Evolutionary conservation across 208 protist species (phyloP).

Genomic region (Trypanosoma boissoni): DNA sequence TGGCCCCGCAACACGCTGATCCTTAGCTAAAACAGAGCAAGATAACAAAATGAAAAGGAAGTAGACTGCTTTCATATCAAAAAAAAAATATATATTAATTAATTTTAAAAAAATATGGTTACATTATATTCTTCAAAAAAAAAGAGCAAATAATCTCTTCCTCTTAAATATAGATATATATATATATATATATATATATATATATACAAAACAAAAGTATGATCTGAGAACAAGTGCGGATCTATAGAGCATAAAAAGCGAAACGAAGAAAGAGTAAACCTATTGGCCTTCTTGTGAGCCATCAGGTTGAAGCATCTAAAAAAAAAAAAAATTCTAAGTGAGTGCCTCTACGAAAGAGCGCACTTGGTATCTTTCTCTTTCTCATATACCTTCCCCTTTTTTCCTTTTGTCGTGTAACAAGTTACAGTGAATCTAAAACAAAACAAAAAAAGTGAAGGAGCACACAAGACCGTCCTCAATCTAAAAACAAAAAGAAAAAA

Average conservation of each 20-base stretch:
- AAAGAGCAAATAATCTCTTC: background rate
- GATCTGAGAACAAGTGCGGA: too few species aligned
- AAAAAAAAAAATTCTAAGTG: constrained; percentile 7
- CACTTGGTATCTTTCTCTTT: too few species aligned
- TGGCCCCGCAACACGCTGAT: too few species aligned
- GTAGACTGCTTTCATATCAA: background rate
- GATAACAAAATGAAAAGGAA: background rate
- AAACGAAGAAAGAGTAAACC: too few species aligned
- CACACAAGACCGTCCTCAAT: background rate
- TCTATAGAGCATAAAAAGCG: too few species aligned
- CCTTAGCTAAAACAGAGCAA: too few species aligned
- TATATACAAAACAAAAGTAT: background rate
- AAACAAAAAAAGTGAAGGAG: background rate
- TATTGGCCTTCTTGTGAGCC: background rate
- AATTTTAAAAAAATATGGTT: background rate
- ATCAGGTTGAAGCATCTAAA: background rate
- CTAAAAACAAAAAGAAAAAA: too few species aligned
- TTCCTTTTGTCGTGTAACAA: too few species aligned
- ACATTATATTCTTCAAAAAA: constrained; percentile 5
- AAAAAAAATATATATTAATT: constrained; percentile 5
- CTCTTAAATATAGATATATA: background rate
- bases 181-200: constrained; percentile 11
- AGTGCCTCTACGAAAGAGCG: background rate
- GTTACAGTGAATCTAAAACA: background rate
- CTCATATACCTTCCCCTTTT: too few species aligned